Evolutionary conservation across 2,329 filamentous ascomycete genomes (phyloP).

Genomic region (Talaromyces sp.): DNA sequence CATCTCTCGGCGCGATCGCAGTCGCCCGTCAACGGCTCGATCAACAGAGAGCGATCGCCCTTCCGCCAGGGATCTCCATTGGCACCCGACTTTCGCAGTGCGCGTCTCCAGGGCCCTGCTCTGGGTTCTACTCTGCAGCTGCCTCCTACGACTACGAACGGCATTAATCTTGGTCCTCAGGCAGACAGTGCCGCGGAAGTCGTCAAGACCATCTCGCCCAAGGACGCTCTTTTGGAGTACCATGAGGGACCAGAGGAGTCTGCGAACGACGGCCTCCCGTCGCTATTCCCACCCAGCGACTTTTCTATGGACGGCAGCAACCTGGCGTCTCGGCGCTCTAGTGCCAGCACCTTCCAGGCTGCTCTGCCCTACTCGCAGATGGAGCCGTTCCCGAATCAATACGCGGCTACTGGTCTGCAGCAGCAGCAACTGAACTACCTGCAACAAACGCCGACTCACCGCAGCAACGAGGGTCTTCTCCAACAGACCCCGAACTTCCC

Average conservation of each 20-base stretch:
- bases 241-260: constrained; percentile 66
- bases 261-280: constrained; percentile 47
- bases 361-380: constrained; percentile 33
- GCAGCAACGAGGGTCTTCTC: constrained; percentile 24
- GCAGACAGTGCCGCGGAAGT: constrained; percentile 43
- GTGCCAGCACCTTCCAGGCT: constrained; percentile 29
- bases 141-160: constrained; percentile 18
- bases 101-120: constrained; percentile 27
- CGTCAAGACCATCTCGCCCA: constrained; percentile 85
- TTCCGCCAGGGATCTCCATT: constrained; percentile 69
- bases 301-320: constrained; percentile 43
- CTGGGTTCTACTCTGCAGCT: constrained; percentile 35
- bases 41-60: constrained; percentile 68
- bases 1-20: constrained; percentile 60
- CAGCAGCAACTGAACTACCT: constrained; percentile 46
- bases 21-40: constrained; percentile 45
- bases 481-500: constrained; percentile 54
- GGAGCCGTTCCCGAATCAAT: constrained; percentile 37
- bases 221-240: constrained; percentile 85
- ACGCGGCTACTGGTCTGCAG: constrained; percentile 42
- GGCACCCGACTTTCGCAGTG: constrained; percentile 42
- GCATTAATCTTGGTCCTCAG: constrained; percentile 22
- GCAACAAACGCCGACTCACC: constrained; percentile 21
- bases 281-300: constrained; percentile 65
- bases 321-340: constrained; percentile 33